A percentile compares a stretch with the other conserved stretches of the same genome.
phyloP scores from a whole-genome alignment of 2,329 filamentous ascomycete genomes.

The Fusarium fujikuroi region DNA sequence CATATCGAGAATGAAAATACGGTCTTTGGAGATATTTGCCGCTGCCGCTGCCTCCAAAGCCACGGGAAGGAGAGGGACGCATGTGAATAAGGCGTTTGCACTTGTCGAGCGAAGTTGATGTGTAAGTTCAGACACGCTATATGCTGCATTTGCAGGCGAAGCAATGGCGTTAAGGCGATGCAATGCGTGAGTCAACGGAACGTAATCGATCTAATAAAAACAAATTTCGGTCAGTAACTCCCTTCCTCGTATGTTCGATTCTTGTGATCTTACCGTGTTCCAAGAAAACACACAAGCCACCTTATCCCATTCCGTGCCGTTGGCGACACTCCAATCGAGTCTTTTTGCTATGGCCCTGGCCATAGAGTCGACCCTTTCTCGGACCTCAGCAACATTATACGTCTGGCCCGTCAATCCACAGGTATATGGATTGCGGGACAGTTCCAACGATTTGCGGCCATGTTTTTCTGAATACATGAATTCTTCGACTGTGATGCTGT shows the following conservation, averaged over 20 bases:
- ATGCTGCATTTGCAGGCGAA: not conserved
- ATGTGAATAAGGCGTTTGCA: not conserved
- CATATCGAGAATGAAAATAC: not conserved
- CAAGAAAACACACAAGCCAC: not conserved
- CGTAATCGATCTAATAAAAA: not conserved
- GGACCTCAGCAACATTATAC: not conserved
- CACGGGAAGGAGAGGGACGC: not conserved
- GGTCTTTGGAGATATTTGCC: not conserved
- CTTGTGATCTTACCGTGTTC: not conserved
- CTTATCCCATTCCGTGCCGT: not conserved
- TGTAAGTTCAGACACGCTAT: not conserved
- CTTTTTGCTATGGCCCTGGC: not conserved
- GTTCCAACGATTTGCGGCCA: not conserved
- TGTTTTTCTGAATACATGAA: not conserved
- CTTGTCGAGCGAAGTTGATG: not conserved
- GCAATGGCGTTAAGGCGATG: not conserved
- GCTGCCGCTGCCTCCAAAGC: not conserved
- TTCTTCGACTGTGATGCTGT: not conserved
- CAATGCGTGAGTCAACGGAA: not conserved
- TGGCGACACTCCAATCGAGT: not conserved
- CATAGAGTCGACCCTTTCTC: not conserved
- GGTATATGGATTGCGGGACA: not conserved
- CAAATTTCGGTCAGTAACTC: not conserved
- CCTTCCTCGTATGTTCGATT: too few species aligned
- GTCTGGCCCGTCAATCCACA: not conserved